Percentiles rank a stretch among this genome's conserved stretches.
Conservation (phyloP, 768 basidiomycete genomes). For the Mycena albidolilacea region DNA sequence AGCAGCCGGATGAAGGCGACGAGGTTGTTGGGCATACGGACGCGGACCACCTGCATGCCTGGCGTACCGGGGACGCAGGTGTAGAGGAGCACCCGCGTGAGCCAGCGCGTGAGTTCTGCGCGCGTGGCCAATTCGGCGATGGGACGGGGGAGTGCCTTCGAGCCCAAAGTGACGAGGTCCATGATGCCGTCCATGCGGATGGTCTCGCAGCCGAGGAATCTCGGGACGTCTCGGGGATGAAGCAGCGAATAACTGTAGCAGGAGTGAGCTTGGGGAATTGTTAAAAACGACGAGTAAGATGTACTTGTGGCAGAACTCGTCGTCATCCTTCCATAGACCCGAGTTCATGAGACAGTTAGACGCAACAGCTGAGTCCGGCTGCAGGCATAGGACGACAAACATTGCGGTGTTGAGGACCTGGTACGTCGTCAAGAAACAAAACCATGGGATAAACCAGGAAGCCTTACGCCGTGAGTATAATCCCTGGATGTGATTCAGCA, state of each 20-base stretch:
- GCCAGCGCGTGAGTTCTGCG: slow-evolving; percentile 50
- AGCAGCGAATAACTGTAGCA: slow-evolving; percentile 47
- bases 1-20: slow-evolving; percentile 51
- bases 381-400: slow-evolving; percentile 46
- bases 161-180: slow-evolving; percentile 39
- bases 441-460: not conserved
- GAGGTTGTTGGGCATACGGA: slow-evolving; percentile 53
- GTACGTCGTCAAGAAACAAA: not conserved
- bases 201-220: slow-evolving; percentile 47
- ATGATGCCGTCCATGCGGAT: slow-evolving; percentile 42
- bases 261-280: not conserved
- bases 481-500: slow-evolving; percentile 41
- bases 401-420: slow-evolving; percentile 44
- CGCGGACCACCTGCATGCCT: slow-evolving; percentile 40
- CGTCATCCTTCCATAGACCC: slow-evolving; percentile 46
- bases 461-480: slow-evolving; percentile 46
- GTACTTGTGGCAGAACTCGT: slow-evolving; percentile 49
- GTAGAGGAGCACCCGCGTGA: slow-evolving; percentile 51
- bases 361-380: slow-evolving; percentile 45
- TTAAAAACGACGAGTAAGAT: not conserved
- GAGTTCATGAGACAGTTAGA: slow-evolving; percentile 50
- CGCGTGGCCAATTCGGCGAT: slow-evolving; percentile 34
- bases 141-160: slow-evolving; percentile 40
- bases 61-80: slow-evolving; percentile 46
- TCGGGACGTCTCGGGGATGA: slow-evolving; percentile 47